phyloP scores from a whole-genome alignment of 2,329 filamentous ascomycete species.

The Pseudopyricularia javanii region DNA sequence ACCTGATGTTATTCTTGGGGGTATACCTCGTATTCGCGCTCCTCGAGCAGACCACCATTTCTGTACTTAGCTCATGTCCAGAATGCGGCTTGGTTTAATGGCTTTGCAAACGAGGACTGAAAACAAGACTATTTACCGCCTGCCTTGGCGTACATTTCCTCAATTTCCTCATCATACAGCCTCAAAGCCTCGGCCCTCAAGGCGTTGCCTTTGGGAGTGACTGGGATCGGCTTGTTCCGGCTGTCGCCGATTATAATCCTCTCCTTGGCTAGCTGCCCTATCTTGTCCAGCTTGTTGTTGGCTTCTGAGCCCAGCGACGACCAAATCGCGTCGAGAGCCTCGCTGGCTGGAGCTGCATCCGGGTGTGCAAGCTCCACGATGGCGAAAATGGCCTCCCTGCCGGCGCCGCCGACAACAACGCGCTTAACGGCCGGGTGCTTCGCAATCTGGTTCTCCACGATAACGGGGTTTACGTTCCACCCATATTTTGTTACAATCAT shows the following conservation, averaged over 20 bases:
- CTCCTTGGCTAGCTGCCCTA: not conserved
- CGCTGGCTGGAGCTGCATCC: not conserved
- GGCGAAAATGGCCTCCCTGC: constrained; percentile 1
- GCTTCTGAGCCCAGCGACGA: not conserved
- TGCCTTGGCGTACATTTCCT: not conserved
- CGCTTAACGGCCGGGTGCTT: not conserved
- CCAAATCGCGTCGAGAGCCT: not conserved
- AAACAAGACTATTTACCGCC: not conserved
- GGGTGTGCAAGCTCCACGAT: not conserved
- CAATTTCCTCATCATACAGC: not conserved
- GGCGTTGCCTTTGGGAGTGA: constrained; percentile 1
- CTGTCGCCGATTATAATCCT: not conserved
- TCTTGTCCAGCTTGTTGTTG: constrained; percentile 2
- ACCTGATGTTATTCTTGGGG: no score
- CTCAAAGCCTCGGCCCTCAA: not conserved
- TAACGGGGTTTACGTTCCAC: constrained; percentile 2
- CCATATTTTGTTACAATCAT: constrained; percentile 1
- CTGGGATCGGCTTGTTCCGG: not conserved
- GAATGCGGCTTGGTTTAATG: no score
- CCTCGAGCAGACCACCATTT: no score
- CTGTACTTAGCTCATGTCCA: no score
- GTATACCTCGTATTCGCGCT: no score
- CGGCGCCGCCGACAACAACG: not conserved
- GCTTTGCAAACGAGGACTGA: no score
- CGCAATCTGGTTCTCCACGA: not conserved